Base-by-base conservation (phyloP, 176 grass and related monocot genomes). In the Calamus simplicifolius region DNA sequence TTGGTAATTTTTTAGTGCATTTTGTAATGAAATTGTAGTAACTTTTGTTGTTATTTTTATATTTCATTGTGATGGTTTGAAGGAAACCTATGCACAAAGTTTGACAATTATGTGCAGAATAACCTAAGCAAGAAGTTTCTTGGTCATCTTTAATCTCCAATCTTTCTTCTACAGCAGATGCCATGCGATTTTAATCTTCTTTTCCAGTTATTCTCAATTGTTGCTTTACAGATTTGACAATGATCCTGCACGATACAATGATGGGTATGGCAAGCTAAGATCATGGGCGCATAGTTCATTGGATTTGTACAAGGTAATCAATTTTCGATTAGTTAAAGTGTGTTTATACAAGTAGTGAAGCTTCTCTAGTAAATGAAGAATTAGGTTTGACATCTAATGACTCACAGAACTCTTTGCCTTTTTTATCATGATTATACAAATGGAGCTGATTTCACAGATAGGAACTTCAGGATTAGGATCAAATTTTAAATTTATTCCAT, bases 221-320 rank as follows among this genome's bases (percentile, higher is more conserved):
- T 50, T 16, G 61, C 26, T 65, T 72, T 58, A 43, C 69, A 97
- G 92, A 72, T 72, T 78, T 15, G 80, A 90, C 25, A 97, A 84
- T 58, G 69, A 82, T 67, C 77, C 78, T 5, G 66, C 58, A 51
- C 77, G 82, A 70, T 97, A 91, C 80, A 69, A 57, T 57, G 81
- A 80, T 70, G 93, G 87, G 21, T 97, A 97, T 48, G 69, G 67
- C 68, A 91, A 85, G 64, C 69, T 97, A 74, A 80, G 81, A 78
- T 75, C 83, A 6, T 97, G 92, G 92, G 87, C 84, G 16, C 85
- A 97, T 73, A 85, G 75, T 85, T 97, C 87, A 52, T 87, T 91
- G 50, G 92, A 97, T 80, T 85, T 82, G 63, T 91, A 97, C 82
- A 97, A 85, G 92, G 92, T 97, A 78, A 68, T 49, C 23, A 25